Evolutionary conservation across 2,329 filamentous ascomycete species (phyloP), one percentile per base, ranked within the genome.

Genomic region (Colletotrichum trifolii): DNA sequence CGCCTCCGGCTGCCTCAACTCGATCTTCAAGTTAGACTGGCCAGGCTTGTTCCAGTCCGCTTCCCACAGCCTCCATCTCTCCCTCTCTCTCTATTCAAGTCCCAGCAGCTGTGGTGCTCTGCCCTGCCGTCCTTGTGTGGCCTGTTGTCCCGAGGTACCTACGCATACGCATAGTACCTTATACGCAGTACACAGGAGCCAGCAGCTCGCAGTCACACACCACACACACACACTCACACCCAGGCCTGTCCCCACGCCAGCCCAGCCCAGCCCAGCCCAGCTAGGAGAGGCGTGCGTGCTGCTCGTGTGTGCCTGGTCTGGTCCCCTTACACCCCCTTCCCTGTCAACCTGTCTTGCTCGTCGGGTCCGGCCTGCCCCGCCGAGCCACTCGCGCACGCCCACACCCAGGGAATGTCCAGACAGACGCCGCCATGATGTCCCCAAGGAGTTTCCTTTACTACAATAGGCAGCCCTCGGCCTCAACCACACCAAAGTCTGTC

Each of bases 391-490:
- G 65, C 55, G 65, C 58, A 53, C 25, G 25, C 25, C 46, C 52
- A 49, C 43, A 46, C 46, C 40, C 60, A 67, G 57, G 57, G 66
- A 60, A 67, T 60, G 62, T 66, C 57, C 62, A 67, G 66, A 25
- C 25, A 25, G 25, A 58, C 61, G 64, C 56, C 61, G 64, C 56
- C 60, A 68, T 68, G 67, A 67, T 68, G 67, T 67, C 67, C 65
- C 67, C 67, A 57, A 68, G 67, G 61, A 68, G 67, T 68, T 68
- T 68, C 65, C 65, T 67, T 56, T 68, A 68, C 65, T 68, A 64
- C 65, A 68, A 67, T 64, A 65, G 54, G 57, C 67, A 68, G 60
- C 67, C 67, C 55, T 60, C 62, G 54, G 48, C 57, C 62, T 48
- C 50, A 46, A 56, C 48, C 66, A 64, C 58, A 52, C 48, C 63